Base-by-base conservation (phyloP, 495 filamentous ascomycete species). In the Tetracladium marchalianum region DNA sequence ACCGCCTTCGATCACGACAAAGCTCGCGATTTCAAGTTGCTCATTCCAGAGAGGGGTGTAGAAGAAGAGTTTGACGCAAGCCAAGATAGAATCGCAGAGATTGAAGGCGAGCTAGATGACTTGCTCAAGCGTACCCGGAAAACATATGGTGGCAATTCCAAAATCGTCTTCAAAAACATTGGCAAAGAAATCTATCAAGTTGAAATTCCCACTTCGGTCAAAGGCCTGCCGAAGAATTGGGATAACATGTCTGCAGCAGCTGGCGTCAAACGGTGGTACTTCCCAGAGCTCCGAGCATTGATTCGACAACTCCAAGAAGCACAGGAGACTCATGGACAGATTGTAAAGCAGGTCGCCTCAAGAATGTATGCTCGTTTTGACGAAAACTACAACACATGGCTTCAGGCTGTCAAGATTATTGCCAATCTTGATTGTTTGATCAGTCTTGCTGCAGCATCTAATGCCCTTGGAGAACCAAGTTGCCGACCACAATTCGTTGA, bases 101-200 rank as follows among this genome's bases (percentile, higher is more conserved):
- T 94, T 46, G 78, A 85, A 55, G 70, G 66, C 2, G 73, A 86
- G 33, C 78, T 99, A 0, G 69, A 93, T 10, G 62, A 69, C 12
- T 61, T 95, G 1, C 69, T 96, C 6, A 82, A 82, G 48, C 72
- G 77, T 54, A 77, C 80, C 35, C 80, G 84, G 44, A 71, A 76
- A 19, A 76, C 85, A 16, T 63, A 95, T 8, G 69, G 68, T 45
- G 72, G 66, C 53, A 74, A 67, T 49, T 38, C 38, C 1, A 80
- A 85, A 1, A 82, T 97, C 53, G 79, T 76, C 49, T 99, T 84
- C 66, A 80, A 79, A 22, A 86, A 97, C 59, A 85, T 88, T 31
- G 93, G 93, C 19, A 99, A 97, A 63, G 93, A 99, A 57, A 85
- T 96, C 40, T 99, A 95, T 60, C 88, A 96, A 62, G 76, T 99